These are phyloP conservation scores for Leucogyrophana mollusca DNA, from an alignment of 768 basidiomycete genomes.

Conservation along the genomic window DNA sequence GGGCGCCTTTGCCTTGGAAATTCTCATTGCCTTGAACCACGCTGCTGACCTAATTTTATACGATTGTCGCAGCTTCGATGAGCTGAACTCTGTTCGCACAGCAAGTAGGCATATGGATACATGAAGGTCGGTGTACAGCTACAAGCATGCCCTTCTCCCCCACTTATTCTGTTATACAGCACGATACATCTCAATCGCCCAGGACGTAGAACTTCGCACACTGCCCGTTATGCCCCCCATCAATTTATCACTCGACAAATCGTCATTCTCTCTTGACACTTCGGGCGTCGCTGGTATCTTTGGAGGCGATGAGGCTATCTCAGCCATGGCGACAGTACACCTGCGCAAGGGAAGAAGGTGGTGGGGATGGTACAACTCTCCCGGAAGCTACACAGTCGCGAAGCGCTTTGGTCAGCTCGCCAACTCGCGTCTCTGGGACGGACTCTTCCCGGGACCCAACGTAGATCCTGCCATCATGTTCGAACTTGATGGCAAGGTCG, in stretches of 20 bases:
- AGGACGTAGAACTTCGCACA: background rate
- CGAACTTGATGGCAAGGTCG: conserved; percentile 24
- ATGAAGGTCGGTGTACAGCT: too few relatives aligned
- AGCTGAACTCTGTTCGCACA: too few relatives aligned
- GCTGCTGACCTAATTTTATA: too few relatives aligned
- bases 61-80: too few relatives aligned
- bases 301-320: conserved; percentile 36
- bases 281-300: conserved; percentile 35
- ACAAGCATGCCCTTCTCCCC: too few relatives aligned
- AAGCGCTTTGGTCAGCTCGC: conserved; percentile 31
- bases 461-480: conserved; percentile 25
- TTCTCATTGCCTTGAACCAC: too few relatives aligned
- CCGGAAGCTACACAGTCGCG: conserved; percentile 33
- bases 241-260: conserved; percentile 4
- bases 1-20: too few relatives aligned
- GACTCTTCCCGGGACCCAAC: conserved; percentile 29
- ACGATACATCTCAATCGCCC: too few relatives aligned
- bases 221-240: background rate
- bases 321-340: conserved; percentile 36
- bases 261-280: conserved; percentile 21
- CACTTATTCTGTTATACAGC: too few relatives aligned
- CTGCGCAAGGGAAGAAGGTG: conserved; percentile 28
- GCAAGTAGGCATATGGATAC: too few relatives aligned
- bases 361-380: conserved; percentile 38
- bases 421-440: conserved; percentile 26